Base-by-base conservation (phyloP, 1,284 basidiomycete species). In the Psilocybe mexicana region DNA sequence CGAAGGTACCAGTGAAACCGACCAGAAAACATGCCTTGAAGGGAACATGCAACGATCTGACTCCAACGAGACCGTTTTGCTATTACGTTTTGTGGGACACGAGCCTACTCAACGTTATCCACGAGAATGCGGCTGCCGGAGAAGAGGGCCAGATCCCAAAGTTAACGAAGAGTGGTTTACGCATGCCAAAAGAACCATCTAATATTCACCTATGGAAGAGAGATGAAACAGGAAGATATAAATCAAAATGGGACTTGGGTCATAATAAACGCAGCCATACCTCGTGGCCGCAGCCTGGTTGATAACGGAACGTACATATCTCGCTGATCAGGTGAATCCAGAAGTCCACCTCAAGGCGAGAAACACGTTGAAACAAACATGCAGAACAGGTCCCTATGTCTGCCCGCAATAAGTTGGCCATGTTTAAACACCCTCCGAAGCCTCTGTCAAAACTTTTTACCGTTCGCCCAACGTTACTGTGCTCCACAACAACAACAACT, bases 301-400 rank as follows among this genome's bases (percentile, higher is more conserved):
- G 57, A 45, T 25, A 18, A 26, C 30, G 25, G 2, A 24, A 23
- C 30, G 43, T 38, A 42, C 6, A 30, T 42, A 42, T 7, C 35
- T 6, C 6, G 12, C n/a, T 11, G 38, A 8, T n/a, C 12, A 51
- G 35, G 24, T 12, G 30, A 14, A 43, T 28, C 35, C 24, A 42
- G 6, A 35, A 36, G 18, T 18, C 18, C 30, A 42, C 55, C 48
- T 52, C 55, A 46, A 44, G 48, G 55, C 49, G 28, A 24, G 42
- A 45, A 18, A 44, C 52, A 54, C 47, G 57, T 54, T 50, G 52
- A 48, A 48, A 44, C 51, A 53, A 42, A 35, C 56, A 58, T 36
- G 46, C 43, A 12, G 18, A 18, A 18, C n/a, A 47, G 50, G 35
- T 43, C 24, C 30, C 30, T 42, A 36, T 43, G 38, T 48, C 18